Base-by-base conservation (phyloP, 2,329 filamentous ascomycete species). In the Whalleya microplaca region DNA sequence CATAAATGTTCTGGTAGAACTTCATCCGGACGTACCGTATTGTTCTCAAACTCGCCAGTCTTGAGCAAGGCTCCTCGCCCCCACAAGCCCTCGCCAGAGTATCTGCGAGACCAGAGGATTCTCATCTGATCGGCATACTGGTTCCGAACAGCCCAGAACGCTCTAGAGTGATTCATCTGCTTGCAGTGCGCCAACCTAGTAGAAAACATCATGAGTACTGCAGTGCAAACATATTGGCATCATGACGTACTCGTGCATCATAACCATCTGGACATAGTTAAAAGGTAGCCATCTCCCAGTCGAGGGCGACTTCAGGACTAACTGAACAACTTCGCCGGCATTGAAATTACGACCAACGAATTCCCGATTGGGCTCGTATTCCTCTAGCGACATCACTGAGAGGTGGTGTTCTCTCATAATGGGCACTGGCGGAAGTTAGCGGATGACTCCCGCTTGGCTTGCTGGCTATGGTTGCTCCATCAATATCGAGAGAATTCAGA, bases 281-380 rank as follows among this genome's bases (percentile, higher is more conserved):
- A 95, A 92, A 0, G 90, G 89, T 20, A 96, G 78, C 92, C 92
- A 96, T 56, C 77, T 82, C 21, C 84, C 84, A 0, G 81, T 83
- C 3, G 75, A 78, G 0, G 80, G 82, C 0, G 89, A 85, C 65
- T 88, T 88, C 21, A 96, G 81, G 1, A 96, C 92, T 1, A 96
- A 81, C 74, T 96, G 91, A 48, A 96, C 85, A 37, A 94, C 88
- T 71, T 96, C 92, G 32, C 92, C 92, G 7, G 88, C 89, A 65
- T 96, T 96, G 80, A 96, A 96, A 70, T 96, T 96, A 53, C 92
- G 89, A 2, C 92, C 92, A 41, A 91, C 86, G 67, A 96, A 96
- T 72, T 96, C 91, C 42, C 77, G 77, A 66, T 96, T 96, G 1
- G 89, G 86, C 53, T 88, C 86, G 69, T 91, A 92, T 70, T 96